Percentiles rank a stretch among this genome's conserved stretches.
phyloP scores from a whole-genome alignment of 2,329 filamentous ascomycete genomes.

The Claviceps cyperi region DNA sequence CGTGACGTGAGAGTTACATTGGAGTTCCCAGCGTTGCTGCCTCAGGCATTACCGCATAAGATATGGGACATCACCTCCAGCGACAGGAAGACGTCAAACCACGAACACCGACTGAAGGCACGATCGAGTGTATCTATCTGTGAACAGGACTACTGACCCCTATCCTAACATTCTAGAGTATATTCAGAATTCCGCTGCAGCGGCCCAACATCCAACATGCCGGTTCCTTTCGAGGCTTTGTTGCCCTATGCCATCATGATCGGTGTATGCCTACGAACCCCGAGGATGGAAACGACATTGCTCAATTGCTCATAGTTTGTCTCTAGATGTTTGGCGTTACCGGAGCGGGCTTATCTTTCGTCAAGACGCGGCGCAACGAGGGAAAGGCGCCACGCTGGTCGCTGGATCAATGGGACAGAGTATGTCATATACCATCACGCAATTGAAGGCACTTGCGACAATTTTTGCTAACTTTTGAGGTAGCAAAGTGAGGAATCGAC shows the following conservation, averaged over 20 bases:
- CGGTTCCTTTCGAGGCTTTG: constrained; percentile 48
- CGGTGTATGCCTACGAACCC: constrained; percentile 30
- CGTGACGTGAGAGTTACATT: constrained; percentile 3
- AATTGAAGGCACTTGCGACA: not conserved
- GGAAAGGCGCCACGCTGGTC: constrained; percentile 46
- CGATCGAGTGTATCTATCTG: not conserved
- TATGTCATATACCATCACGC: constrained; percentile 19
- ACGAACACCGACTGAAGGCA: constrained; percentile 3
- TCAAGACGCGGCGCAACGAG: constrained; percentile 44
- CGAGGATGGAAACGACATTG: constrained; percentile 2
- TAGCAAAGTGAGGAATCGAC: constrained; percentile 38
- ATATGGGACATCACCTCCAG: not conserved
- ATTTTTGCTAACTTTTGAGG: constrained; percentile 15
- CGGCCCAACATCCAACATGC: constrained; percentile 31
- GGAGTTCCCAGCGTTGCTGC: constrained; percentile 3
- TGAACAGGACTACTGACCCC: not conserved
- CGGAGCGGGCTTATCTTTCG: constrained; percentile 41
- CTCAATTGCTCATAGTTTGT: not conserved
- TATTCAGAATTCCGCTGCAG: constrained; percentile 15
- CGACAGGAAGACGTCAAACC: not conserved
- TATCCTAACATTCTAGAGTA: not conserved
- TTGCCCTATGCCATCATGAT: constrained; percentile 52
- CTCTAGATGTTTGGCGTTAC: constrained; percentile 48
- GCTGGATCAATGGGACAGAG: constrained; percentile 49
- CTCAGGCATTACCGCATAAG: constrained; percentile 10